Conservation (phyloP, 2,329 filamentous ascomycete genomes). For the Neonectria faginata region DNA sequence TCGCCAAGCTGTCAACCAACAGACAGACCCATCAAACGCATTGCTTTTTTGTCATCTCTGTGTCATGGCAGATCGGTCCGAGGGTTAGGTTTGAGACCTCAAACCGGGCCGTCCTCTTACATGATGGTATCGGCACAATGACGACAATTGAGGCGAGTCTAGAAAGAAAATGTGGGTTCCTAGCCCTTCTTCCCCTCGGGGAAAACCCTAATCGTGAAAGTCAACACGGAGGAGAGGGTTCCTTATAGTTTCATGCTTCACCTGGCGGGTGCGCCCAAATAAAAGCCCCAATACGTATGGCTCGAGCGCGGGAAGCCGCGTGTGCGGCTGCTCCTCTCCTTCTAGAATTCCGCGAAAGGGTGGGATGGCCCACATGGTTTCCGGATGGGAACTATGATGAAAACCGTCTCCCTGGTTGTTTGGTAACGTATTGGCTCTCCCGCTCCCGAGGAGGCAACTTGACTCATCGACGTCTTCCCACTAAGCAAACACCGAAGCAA, state of each 20-base stretch:
- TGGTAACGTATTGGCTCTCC: not conserved
- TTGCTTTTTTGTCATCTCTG: not conserved
- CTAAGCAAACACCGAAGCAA: slow-evolving; percentile 1
- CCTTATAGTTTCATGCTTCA: not conserved
- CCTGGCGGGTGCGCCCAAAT: not conserved
- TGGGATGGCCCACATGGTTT: not conserved
- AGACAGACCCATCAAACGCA: not conserved
- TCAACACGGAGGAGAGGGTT: not conserved
- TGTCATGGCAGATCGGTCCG: not conserved
- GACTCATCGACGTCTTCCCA: not conserved
- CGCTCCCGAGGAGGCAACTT: not conserved
- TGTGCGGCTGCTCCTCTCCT: not conserved
- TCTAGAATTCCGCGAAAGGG: not conserved
- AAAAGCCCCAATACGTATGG: not conserved
- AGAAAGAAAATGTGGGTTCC: not conserved
- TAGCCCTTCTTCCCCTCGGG: not conserved
- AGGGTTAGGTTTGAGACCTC: not conserved
- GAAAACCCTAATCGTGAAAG: not conserved
- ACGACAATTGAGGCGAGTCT: not conserved
- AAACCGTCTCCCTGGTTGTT: slow-evolving; percentile 4
- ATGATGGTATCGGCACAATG: not conserved
- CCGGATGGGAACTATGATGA: not conserved
- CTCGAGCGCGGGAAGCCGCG: not conserved
- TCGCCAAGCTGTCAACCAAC: not conserved
- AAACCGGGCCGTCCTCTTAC: not conserved